A percentile compares a stretch with the other conserved stretches of the same genome.
Conservation (phyloP, 768 basidiomycete genomes). For the Leccinum disarticulatum region DNA sequence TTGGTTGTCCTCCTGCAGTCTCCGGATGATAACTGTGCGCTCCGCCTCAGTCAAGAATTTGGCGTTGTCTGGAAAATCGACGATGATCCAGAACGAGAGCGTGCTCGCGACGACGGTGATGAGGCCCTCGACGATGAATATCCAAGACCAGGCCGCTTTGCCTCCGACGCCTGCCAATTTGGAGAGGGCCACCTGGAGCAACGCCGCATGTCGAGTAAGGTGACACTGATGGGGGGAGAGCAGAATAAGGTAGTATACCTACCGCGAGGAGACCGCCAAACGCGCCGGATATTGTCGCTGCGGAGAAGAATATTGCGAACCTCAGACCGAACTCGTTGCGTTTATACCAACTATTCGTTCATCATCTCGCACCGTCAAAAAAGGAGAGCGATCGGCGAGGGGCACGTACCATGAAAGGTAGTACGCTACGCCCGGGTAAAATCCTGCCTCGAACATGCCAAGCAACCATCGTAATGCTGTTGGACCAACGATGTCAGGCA, state of each 20-base stretch:
- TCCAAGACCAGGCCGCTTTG: slow-evolving; percentile 68
- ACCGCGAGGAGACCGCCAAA: slow-evolving; percentile 78
- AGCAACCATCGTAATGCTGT: slow-evolving; percentile 70
- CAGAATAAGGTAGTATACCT: slow-evolving; percentile 10
- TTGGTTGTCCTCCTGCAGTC: slow-evolving; percentile 66
- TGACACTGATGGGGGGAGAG: background rate
- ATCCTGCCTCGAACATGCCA: slow-evolving; percentile 63
- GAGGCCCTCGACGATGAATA: slow-evolving; percentile 75
- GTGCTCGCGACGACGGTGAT: slow-evolving; percentile 64
- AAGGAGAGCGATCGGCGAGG: background rate
- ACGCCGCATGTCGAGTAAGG: background rate
- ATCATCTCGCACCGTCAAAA: slow-evolving; percentile 38
- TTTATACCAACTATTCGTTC: slow-evolving; percentile 50
- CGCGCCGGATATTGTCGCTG: slow-evolving; percentile 80
- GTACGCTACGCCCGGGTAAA: slow-evolving; percentile 53
- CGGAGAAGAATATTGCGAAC: slow-evolving; percentile 70
- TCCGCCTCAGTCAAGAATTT: slow-evolving; percentile 74
- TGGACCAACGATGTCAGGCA: background rate
- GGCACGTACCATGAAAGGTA: slow-evolving; percentile 66
- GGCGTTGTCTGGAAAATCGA: slow-evolving; percentile 82
- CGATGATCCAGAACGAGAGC: slow-evolving; percentile 72
- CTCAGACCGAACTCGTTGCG: slow-evolving; percentile 73
- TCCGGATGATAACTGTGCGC: slow-evolving; percentile 60
- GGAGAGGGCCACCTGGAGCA: slow-evolving; percentile 53
- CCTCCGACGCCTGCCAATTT: slow-evolving; percentile 72